Evolutionary conservation across 2,329 filamentous ascomycete genomes (phyloP).

Genomic region (Fusarium coffeatum): DNA sequence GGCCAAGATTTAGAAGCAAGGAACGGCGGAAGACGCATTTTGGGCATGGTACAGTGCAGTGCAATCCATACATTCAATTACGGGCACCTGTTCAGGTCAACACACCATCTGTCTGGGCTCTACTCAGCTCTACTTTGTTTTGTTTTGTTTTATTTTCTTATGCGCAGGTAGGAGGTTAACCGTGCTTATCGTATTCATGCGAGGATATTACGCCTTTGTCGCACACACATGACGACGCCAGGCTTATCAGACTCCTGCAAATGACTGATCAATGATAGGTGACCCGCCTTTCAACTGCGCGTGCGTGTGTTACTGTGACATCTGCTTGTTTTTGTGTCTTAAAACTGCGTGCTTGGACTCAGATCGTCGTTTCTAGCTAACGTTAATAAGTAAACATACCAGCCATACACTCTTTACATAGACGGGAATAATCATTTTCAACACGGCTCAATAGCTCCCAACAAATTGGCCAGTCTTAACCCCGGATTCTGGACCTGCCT

Average conservation of each 20-base stretch:
- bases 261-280: slow-evolving; percentile 3
- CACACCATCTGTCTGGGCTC: background rate
- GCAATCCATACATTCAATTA: background rate
- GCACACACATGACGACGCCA: slow-evolving; percentile 22
- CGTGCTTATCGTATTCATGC: slow-evolving; percentile 27
- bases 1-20: slow-evolving; percentile 20
- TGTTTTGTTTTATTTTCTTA: background rate
- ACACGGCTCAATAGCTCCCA: slow-evolving; percentile 20
- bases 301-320: slow-evolving; percentile 5
- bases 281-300: slow-evolving; percentile 8
- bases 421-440: slow-evolving; percentile 3
- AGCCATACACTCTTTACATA: background rate
- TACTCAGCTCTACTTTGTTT: background rate
- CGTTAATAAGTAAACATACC: background rate
- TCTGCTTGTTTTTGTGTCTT: slow-evolving; percentile 19
- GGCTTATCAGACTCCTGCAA: slow-evolving; percentile 8
- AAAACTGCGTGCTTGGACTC: slow-evolving; percentile 11
- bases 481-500: slow-evolving; percentile 18
- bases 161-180: slow-evolving; percentile 14
- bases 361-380: slow-evolving; percentile 6
- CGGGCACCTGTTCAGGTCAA: slow-evolving; percentile 21
- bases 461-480: slow-evolving; percentile 20
- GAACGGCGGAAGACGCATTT: slow-evolving; percentile 33
- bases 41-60: slow-evolving; percentile 8
- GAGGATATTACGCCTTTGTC: slow-evolving; percentile 19